A percentile compares a stretch with the other conserved stretches of the same genome.
Evolutionary conservation across 805 yeast species (phyloP).

Genomic region (Sungouiozyma intestinalis): DNA sequence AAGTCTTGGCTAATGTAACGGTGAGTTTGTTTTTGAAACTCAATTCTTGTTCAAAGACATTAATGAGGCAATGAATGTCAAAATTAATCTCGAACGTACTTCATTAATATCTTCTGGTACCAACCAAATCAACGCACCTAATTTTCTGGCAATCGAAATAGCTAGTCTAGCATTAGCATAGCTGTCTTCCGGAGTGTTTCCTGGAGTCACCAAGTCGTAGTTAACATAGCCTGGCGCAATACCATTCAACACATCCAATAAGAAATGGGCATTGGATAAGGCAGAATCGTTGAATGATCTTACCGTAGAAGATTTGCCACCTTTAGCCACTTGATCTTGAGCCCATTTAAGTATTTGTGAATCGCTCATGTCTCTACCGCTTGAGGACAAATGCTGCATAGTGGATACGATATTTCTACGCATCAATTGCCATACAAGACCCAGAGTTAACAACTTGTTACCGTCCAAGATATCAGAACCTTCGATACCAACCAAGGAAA

Average conservation of each 20-base stretch:
- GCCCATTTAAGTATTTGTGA: slow-evolving; percentile 91
- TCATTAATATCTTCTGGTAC: slow-evolving; percentile 99
- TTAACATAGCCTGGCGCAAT: slow-evolving; percentile 97
- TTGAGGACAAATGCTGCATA: slow-evolving; percentile 55
- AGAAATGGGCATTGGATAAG: slow-evolving; percentile 65
- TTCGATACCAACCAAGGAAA: slow-evolving; percentile 94
- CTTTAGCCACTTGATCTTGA: slow-evolving; percentile 70
- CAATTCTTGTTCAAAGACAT: slow-evolving; percentile 49
- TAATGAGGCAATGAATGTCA: slow-evolving; percentile 90
- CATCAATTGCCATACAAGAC: slow-evolving; percentile 97
- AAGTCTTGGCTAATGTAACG: no score
- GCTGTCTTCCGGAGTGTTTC: slow-evolving; percentile 70
- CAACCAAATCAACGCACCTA: slow-evolving; percentile 96
- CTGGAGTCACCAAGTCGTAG: slow-evolving; percentile 78
- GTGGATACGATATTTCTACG: slow-evolving; percentile 88
- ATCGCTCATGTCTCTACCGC: slow-evolving; percentile 72
- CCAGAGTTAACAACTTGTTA: slow-evolving; percentile 76
- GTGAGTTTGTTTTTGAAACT: slow-evolving; percentile 1
- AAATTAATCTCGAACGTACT: slow-evolving; percentile 85
- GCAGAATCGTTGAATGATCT: slow-evolving; percentile 82
- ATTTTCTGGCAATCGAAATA: slow-evolving; percentile 93
- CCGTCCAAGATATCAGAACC: slow-evolving; percentile 97
- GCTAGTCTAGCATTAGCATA: slow-evolving; percentile 95
- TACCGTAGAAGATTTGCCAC: slow-evolving; percentile 63
- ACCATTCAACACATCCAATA: slow-evolving; percentile 85